Conservation (phyloP, 2,329 filamentous ascomycete genomes). For the Botrytis porri region DNA sequence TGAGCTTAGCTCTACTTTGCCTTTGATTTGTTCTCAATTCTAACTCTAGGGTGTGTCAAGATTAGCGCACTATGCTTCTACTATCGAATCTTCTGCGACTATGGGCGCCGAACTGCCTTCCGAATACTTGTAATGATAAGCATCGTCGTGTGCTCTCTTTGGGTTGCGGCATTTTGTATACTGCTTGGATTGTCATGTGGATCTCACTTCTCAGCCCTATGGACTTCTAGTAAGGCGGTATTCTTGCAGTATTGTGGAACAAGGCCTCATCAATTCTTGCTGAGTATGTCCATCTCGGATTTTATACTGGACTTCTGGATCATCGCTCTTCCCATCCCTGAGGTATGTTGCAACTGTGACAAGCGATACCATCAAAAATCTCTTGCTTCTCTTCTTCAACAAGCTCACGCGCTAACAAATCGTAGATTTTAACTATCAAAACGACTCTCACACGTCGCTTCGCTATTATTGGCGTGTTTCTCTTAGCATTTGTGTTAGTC, state of each 20-base stretch:
- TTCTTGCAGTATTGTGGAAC: background rate
- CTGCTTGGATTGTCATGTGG: background rate
- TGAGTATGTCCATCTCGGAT: background rate
- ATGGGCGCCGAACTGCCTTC: background rate
- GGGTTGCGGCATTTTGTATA: background rate
- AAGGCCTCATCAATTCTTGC: background rate
- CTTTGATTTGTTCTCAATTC: background rate
- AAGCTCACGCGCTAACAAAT: too few relatives aligned
- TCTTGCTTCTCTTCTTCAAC: too few relatives aligned
- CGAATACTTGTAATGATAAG: background rate
- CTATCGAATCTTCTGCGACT: conserved; percentile 9
- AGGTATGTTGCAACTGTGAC: background rate
- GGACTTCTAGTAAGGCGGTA: background rate
- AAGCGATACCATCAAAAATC: too few relatives aligned
- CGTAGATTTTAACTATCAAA: background rate
- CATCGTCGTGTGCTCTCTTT: background rate
- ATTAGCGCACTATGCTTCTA: conserved; percentile 15
- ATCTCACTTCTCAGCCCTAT: conserved; percentile 1
- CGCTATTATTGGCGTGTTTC: conserved; percentile 12
- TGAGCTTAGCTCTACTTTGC: background rate
- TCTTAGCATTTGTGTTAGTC: conserved; percentile 13
- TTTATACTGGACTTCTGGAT: conserved; percentile 3
- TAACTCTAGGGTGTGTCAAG: conserved; percentile 8
- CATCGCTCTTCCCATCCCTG: background rate
- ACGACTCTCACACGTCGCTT: background rate